phyloP scores from a whole-genome alignment of 2,329 filamentous ascomycete genomes.

The Botryosphaeria dothidea region DNA sequence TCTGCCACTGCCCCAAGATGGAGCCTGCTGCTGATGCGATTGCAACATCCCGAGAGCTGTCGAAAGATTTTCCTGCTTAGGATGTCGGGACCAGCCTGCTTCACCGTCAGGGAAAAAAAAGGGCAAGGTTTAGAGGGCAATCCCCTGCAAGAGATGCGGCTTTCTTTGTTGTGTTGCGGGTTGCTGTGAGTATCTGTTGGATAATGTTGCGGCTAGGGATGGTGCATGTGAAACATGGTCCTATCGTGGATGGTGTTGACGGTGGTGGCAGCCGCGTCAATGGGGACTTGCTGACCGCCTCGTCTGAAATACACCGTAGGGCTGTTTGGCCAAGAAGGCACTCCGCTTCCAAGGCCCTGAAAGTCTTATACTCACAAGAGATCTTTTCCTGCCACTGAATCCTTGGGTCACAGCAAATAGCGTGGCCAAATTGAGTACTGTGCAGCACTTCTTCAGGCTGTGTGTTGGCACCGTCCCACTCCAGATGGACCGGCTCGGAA shows the following conservation, averaged over 20 bases:
- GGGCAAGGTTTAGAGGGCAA: not conserved
- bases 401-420: not conserved
- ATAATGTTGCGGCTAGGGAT: constrained; percentile 11
- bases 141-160: constrained; percentile 2
- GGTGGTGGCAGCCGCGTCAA: not conserved
- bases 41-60: constrained; percentile 6
- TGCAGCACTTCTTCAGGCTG: not conserved
- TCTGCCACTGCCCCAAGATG: not conserved
- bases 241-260: constrained; percentile 17
- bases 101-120: constrained; percentile 4
- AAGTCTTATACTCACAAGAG: not conserved
- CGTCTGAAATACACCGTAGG: not conserved
- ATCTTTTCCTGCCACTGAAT: not conserved
- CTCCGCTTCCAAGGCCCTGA: not conserved
- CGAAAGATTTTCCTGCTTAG: not conserved
- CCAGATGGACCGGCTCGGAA: not conserved
- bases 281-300: constrained; percentile 19
- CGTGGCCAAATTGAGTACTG: not conserved
- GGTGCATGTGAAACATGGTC: constrained; percentile 17
- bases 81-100: not conserved
- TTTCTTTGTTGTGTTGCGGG: constrained; percentile 15
- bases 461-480: not conserved
- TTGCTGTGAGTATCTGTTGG: not conserved
- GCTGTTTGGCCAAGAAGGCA: not conserved
- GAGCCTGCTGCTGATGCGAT: not conserved